These are phyloP conservation scores for Pulveroboletus frians DNA, from an alignment of 768 basidiomycete species.

Conservation along the genomic window DNA sequence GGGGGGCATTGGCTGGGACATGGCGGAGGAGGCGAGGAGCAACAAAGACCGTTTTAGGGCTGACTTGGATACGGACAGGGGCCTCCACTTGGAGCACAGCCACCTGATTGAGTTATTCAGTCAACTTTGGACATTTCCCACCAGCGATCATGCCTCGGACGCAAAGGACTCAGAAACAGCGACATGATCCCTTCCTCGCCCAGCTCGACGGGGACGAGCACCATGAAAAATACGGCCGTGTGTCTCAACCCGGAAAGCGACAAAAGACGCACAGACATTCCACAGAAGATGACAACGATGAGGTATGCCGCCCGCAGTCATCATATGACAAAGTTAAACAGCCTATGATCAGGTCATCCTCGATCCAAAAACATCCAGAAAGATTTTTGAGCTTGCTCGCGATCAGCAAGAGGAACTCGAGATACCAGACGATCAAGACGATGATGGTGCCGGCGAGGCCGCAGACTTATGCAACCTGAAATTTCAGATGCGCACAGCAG, in stretches of 20 bases:
- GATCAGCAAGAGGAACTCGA: conserved; percentile 91
- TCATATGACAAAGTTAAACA: conserved; percentile 2
- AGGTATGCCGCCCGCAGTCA: conserved; percentile 37
- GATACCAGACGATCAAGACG: conserved; percentile 53
- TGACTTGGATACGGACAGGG: too few species aligned
- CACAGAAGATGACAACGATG: conserved; percentile 51
- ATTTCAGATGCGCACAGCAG: conserved; percentile 25
- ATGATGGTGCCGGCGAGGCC: conserved; percentile 29
- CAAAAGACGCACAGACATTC: conserved; percentile 49
- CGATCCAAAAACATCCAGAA: conserved; percentile 76
- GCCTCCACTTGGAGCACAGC: conserved; percentile 4
- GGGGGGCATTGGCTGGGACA: conserved; percentile 21
- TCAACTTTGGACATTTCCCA: conserved; percentile 4
- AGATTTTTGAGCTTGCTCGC: conserved; percentile 87
- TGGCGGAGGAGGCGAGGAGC: conserved; percentile 1
- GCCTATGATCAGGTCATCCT: conserved; percentile 49
- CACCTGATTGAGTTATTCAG: background rate
- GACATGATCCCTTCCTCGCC: conserved; percentile 84
- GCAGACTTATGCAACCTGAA: conserved; percentile 26
- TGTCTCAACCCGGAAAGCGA: conserved; percentile 72
- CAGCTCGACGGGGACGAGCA: conserved; percentile 80
- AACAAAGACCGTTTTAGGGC: background rate
- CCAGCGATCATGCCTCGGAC: conserved; percentile 58
- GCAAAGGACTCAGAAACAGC: conserved; percentile 48
- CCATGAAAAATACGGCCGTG: conserved; percentile 70